Conservation (phyloP, 257 asterid genomes). For the Handroanthus guayacan region DNA sequence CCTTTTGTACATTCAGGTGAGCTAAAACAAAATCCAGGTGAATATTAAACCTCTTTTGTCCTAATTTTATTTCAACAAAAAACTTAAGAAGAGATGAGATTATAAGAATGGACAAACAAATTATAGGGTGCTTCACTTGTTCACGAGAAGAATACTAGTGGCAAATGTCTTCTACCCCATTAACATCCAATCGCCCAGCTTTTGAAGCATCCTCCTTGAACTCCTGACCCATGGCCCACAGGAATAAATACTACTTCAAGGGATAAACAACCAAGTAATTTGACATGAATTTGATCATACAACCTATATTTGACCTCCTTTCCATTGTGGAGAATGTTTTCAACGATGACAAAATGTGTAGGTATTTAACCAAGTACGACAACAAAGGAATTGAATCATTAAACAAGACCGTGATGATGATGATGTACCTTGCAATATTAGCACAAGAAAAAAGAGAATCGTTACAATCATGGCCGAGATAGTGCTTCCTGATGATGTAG, state of each 20-base stretch:
- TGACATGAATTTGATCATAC: not conserved
- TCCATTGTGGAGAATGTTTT: not conserved
- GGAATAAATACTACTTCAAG: not conserved
- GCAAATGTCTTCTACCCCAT: not conserved
- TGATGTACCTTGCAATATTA: slow-evolving; percentile 64
- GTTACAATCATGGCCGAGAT: slow-evolving; percentile 59
- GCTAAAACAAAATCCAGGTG: not conserved
- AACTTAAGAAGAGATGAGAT: not conserved
- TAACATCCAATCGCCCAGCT: not conserved
- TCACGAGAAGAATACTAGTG: not conserved
- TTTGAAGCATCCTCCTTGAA: not conserved
- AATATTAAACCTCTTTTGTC: not conserved
- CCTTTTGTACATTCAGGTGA: not conserved
- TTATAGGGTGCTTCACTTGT: not conserved
- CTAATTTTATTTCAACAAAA: not conserved
- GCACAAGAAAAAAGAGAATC: slow-evolving; percentile 56
- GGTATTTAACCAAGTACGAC: not conserved
- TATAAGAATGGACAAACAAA: not conserved
- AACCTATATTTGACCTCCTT: not conserved
- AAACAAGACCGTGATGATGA: not conserved
- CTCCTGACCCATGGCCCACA: not conserved
- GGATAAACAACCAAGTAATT: slow-evolving; percentile 1
- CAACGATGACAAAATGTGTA: not conserved
- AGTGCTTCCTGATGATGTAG: slow-evolving; percentile 44
- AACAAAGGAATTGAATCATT: not conserved